phyloP scores from a whole-genome alignment of 495 filamentous ascomycete species.

The Talaromyces adpressus region DNA sequence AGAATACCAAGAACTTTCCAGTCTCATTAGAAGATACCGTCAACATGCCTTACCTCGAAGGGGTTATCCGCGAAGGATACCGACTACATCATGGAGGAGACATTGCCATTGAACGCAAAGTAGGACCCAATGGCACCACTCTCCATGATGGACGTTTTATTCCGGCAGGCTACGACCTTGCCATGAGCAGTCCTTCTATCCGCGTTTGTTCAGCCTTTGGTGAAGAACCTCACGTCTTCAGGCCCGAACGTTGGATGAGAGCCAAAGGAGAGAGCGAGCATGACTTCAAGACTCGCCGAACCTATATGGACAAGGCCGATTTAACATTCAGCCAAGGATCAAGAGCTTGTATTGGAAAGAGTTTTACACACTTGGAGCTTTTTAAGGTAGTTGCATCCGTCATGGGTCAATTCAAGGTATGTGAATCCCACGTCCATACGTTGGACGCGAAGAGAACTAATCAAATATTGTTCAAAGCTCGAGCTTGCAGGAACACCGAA shows the following conservation, averaged over 20 bases:
- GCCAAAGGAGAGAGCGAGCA: constrained; percentile 33
- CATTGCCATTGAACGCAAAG: constrained; percentile 43
- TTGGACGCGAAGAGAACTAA: neutral
- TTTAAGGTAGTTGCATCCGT: constrained; percentile 43
- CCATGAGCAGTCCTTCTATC: constrained; percentile 45
- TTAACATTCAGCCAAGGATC: constrained; percentile 46
- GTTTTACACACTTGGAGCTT: constrained; percentile 49
- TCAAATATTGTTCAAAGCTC: neutral
- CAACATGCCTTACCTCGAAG: constrained; percentile 42
- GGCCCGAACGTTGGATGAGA: constrained; percentile 62
- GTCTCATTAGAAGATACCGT: neutral
- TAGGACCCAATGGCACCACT: constrained; percentile 44
- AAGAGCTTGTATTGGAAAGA: constrained; percentile 48
- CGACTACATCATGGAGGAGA: constrained; percentile 50
- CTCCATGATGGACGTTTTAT: constrained; percentile 44
- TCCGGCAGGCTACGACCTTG: constrained; percentile 36
- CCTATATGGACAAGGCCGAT: constrained; percentile 23
- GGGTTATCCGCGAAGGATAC: constrained; percentile 56
- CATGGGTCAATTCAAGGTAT: constrained; percentile 4
- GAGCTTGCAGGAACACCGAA: neutral
- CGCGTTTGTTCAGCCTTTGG: constrained; percentile 52
- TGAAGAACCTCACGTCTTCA: constrained; percentile 51
- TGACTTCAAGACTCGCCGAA: constrained; percentile 41
- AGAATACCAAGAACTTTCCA: constrained; percentile 36
- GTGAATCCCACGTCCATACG: neutral